Base-by-base conservation (phyloP, 2,329 filamentous ascomycete genomes). In the Aureobasidium sp. region DNA sequence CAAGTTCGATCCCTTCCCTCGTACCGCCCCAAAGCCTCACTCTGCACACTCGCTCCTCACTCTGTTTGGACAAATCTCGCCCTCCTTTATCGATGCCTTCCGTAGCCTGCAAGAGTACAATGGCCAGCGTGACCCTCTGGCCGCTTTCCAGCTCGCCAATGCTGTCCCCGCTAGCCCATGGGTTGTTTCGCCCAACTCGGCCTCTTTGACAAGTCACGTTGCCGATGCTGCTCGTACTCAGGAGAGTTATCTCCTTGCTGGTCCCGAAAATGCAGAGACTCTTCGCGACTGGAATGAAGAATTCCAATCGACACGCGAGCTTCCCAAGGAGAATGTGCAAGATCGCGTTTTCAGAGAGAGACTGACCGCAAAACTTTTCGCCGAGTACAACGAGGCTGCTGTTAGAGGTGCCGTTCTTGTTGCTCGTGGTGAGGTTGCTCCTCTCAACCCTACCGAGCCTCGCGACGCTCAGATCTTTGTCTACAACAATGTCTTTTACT, bases 401-500 rank as follows among this genome's bases (percentile, higher is more conserved):
- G 89, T 91, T 44, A 86, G 91, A 64, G 94, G 94, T 64, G 93
- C 94, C 36, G 89, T 97, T 49, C 80, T 97, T 67, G 93, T 99
- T 59, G 93, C 92, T 29, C 85, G 90, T 62, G 94, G 94, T 59
- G 94, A 99, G 74, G 89, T 99, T 65, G 87, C 91, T 25, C 91
- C 94, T 7, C 78, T 99, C 60, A 99, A 99, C 77, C 95, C 94
- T 7, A 97, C 93, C 0, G 94, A 99, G 77, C 86, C 82, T 65
- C 85, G 83, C 67, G 93, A 99, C 73, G 94, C 94, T 4, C 94
- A 99, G 74, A 99, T 99, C 66, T 99, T 96, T 70, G 93, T 99
- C 29, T 97, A 97, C 80, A 97, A 97, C 81, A 99, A 99, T 76
- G 91, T 99, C 67, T 99, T 99, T 80, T 99, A 96, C 80, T 97